Base-by-base conservation (phyloP, 306 rosid species). In the Pyrus bretschneideri region DNA sequence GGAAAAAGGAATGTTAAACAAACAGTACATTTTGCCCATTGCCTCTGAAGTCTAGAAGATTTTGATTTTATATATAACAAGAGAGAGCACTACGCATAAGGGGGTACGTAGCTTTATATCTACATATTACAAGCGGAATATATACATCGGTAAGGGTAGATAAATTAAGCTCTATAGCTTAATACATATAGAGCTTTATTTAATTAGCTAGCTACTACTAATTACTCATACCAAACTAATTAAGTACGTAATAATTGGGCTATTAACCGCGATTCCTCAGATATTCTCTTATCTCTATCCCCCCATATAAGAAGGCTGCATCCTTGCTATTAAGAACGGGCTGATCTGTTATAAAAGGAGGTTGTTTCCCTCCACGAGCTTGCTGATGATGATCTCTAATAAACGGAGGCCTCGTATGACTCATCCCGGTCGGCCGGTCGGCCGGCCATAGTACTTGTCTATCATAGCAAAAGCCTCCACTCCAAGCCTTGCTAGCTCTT, bases 381-480 rank as follows among this genome's bases (percentile, higher is more conserved):
- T n/a, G 65, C n/a, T 79, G 74, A 10, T 18, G 29, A 5, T 5
- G 19, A 49, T 49, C 21, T 49, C 5, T 21, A 64, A 27, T 21
- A 55, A 7, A 10, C 13, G 67, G 60, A 30, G 40, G 44, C 30
- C 66, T 70, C 2, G 14, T 49, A 45, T 8, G 1, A 40, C 11
- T 38, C 29, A 35, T 45, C 14, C 31, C 18, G 11, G 22, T 9
- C 1, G 70, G 71, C n/a, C 35, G 1, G 3, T 29, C 0, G 69
- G 67, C 17, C 51, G 76, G 52, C 74, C 88, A 21, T 46, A 77
- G 40, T 45, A 52, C 67, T 73, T 64, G 35, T 85, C 82, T 25
- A 85, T 35, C 9, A 35, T 72, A 57, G 75, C 88, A 77, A 82
- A 59, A 79, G 23, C 86, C 82, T 35, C 79, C 71, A 2, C 12